Conservation (phyloP, 2,329 filamentous ascomycete genomes). For the Curvularia lunata region DNA sequence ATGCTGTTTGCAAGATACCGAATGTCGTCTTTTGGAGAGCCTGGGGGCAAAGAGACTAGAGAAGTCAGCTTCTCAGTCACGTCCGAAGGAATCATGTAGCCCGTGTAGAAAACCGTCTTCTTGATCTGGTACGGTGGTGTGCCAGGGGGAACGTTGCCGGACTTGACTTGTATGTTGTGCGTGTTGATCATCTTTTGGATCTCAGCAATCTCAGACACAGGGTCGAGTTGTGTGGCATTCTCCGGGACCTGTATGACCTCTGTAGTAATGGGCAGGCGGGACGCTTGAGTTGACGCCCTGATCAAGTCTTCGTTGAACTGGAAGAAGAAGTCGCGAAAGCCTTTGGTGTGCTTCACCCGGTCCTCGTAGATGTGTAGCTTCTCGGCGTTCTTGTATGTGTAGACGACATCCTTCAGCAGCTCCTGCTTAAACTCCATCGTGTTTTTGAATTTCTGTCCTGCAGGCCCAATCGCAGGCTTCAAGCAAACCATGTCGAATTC, state of each 20-base stretch:
- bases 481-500: conserved; percentile 88
- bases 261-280: conserved; percentile 70
- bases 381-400: conserved; percentile 82
- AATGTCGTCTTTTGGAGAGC: conserved; percentile 71
- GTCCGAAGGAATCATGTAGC: conserved; percentile 78
- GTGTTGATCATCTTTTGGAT: conserved; percentile 88
- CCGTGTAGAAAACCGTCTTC: conserved; percentile 89
- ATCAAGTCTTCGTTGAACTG: conserved; percentile 72
- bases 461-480: conserved; percentile 83
- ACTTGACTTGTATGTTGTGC: conserved; percentile 72
- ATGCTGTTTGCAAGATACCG: conserved; percentile 88
- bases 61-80: conserved; percentile 76
- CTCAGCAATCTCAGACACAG: conserved; percentile 78
- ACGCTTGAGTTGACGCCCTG: conserved; percentile 50
- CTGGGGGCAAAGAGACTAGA: conserved; percentile 69
- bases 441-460: conserved; percentile 75
- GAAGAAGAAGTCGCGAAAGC: conserved; percentile 83
- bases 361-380: conserved; percentile 77
- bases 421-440: conserved; percentile 94
- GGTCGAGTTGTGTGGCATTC: conserved; percentile 73
- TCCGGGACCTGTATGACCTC: conserved; percentile 90
- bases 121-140: conserved; percentile 71
- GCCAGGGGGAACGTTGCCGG: conserved; percentile 52
- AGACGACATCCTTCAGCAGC: conserved; percentile 79
- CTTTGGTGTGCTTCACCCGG: conserved; percentile 70